Conservation (phyloP, 2,329 filamentous ascomycete genomes). For the Apiospora marii region DNA sequence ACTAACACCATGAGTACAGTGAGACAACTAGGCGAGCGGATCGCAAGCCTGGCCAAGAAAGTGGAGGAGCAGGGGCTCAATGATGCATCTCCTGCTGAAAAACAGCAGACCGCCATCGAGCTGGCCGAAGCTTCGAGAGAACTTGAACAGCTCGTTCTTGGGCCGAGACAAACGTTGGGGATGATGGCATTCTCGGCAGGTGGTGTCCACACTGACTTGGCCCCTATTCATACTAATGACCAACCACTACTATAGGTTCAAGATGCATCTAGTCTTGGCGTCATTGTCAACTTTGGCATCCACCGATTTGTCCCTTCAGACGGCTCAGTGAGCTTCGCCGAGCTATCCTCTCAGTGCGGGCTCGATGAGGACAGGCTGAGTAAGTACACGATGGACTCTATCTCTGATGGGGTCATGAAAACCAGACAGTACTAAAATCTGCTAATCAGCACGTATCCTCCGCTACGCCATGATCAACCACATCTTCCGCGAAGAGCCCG, state of each 20-base stretch:
- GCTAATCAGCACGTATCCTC: neutral
- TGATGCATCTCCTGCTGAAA: neutral
- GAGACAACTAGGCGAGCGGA: neutral
- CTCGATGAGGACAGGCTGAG: slow-evolving; percentile 6
- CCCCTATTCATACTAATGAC: neutral
- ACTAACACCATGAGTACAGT: neutral
- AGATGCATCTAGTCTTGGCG: slow-evolving; percentile 7
- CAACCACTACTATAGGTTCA: neutral
- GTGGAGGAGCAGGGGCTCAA: neutral
- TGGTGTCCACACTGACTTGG: neutral
- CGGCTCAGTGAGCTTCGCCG: neutral
- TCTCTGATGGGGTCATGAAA: too few species aligned
- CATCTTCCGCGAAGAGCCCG: slow-evolving; percentile 17
- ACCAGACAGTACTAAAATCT: too few species aligned
- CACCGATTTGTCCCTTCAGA: neutral
- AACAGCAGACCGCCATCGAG: neutral
- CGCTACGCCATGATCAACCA: slow-evolving; percentile 21
- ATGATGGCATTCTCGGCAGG: neutral
- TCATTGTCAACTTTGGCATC: slow-evolving; percentile 14
- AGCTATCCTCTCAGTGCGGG: neutral
- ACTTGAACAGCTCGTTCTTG: neutral
- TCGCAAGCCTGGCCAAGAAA: neutral
- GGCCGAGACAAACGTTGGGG: neutral
- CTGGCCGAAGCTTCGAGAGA: neutral
- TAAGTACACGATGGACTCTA: neutral